Evolutionary conservation across 352 stramenopile species (phyloP).

Genomic region (Albugo candida): DNA sequence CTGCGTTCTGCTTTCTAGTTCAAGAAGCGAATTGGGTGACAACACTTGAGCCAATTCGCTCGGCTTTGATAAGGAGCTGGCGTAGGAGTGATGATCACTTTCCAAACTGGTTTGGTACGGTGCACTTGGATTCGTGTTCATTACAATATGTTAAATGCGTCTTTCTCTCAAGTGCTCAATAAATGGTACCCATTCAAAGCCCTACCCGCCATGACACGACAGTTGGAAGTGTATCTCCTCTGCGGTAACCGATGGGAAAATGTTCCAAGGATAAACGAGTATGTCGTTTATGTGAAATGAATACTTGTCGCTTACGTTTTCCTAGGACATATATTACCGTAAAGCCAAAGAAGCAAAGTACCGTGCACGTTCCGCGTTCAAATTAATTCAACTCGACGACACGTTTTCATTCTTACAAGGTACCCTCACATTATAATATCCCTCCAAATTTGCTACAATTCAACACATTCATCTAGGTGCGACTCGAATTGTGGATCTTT

Average conservation of each 20-base stretch:
- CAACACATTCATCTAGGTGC: conserved; percentile 21
- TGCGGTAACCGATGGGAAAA: conserved; percentile 38
- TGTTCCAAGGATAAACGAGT: conserved; percentile 84
- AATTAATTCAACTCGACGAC: conserved; percentile 97
- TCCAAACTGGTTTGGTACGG: background rate
- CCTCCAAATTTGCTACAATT: background rate
- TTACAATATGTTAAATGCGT: background rate
- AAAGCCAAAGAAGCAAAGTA: conserved; percentile 89
- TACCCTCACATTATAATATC: background rate
- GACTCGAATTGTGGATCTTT: conserved; percentile 64
- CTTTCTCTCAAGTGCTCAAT: background rate
- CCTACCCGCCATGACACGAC: no score
- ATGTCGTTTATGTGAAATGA: conserved; percentile 7
- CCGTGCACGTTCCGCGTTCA: conserved; percentile 95
- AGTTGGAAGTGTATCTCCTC: no score
- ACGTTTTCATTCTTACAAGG: conserved; percentile 89
- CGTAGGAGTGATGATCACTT: no score
- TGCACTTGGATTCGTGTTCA: background rate
- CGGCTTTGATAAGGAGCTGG: no score
- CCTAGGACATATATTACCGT: conserved; percentile 86
- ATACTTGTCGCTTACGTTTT: background rate
- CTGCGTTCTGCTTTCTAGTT: no score
- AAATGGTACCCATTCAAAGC: no score
- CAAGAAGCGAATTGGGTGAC: no score
- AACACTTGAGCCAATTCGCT: no score